A percentile compares a stretch with the other conserved stretches of the same genome.
phyloP scores from a whole-genome alignment of 2,329 filamentous ascomycete species.

The Colletotrichum euphorbiae region DNA sequence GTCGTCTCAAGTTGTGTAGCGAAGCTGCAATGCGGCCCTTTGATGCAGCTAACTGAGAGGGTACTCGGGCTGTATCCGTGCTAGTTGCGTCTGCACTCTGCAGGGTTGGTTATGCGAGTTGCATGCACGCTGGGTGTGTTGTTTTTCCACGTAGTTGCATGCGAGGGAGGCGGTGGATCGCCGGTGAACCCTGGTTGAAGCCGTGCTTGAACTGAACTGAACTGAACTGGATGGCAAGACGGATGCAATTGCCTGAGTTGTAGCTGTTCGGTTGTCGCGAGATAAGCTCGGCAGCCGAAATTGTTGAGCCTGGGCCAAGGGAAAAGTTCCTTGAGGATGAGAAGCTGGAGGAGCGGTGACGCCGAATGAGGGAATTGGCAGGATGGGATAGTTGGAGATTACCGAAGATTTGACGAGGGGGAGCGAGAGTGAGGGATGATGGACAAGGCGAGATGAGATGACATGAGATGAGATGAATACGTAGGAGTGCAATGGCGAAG shows the following conservation, averaged over 20 bases:
- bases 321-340: not conserved
- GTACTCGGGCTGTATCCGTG: constrained; percentile 27
- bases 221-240: not conserved
- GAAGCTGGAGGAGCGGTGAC: constrained; percentile 31
- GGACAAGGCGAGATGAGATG: constrained; percentile 19
- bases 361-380: constrained; percentile 12
- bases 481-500: not conserved
- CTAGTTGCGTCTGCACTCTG: not conserved
- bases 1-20: constrained; percentile 34
- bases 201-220: not conserved
- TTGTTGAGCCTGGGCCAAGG: not conserved
- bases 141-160: not conserved
- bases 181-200: not conserved
- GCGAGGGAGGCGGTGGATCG: constrained; percentile 22
- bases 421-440: constrained; percentile 4
- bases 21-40: constrained; percentile 33
- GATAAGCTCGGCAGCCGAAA: constrained; percentile 18
- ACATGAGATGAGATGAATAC: not conserved
- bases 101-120: constrained; percentile 16
- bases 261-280: constrained; percentile 6
- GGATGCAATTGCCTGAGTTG: constrained; percentile 13
- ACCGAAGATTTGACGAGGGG: not conserved
- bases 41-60: constrained; percentile 30
- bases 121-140: constrained; percentile 19
- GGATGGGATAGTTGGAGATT: constrained; percentile 23